phyloP scores from a whole-genome alignment of 805 yeast genomes.

The Pachysolen tannophilus region DNA sequence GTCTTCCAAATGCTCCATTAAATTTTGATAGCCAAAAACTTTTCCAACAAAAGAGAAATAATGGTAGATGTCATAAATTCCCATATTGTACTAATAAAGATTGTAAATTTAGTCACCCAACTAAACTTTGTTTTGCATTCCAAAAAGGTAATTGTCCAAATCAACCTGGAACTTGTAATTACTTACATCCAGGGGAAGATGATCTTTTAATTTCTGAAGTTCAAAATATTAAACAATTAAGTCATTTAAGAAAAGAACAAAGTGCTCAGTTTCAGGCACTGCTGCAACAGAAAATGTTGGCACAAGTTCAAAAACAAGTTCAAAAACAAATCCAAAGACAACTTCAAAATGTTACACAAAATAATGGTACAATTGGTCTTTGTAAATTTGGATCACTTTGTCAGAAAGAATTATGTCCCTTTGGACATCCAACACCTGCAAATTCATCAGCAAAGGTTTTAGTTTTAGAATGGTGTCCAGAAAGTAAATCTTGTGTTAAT shows the following conservation, averaged over 20 bases:
- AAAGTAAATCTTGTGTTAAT: constrained; percentile 57
- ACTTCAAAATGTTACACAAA: constrained; percentile 24
- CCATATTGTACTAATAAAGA: constrained; percentile 62
- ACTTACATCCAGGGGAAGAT: constrained; percentile 81
- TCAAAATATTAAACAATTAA: constrained; percentile 48
- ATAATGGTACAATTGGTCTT: constrained; percentile 29
- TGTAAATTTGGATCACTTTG: constrained; percentile 78
- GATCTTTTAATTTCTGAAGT: constrained; percentile 61
- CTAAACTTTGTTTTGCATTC: constrained; percentile 62
- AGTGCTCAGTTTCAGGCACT: constrained; percentile 12
- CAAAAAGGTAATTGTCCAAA: constrained; percentile 79
- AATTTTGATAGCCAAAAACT: constrained; percentile 16
- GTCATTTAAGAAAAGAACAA: constrained; percentile 10
- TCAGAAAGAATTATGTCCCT: constrained; percentile 72
- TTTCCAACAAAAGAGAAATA: constrained; percentile 39
- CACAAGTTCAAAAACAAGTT: constrained; percentile 32
- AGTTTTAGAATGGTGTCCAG: constrained; percentile 68
- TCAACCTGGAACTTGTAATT: constrained; percentile 76
- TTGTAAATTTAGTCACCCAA: constrained; percentile 77
- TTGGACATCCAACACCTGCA: constrained; percentile 89
- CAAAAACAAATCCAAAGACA: constrained; percentile 25
- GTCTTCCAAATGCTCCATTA: constrained; percentile 3
- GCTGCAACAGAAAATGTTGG: constrained; percentile 11
- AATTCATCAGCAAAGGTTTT: constrained; percentile 66
- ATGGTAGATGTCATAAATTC: constrained; percentile 60